These are phyloP conservation scores for Tetradesmus obliquus DNA, from an alignment of 139 green algal genomes.

Conservation along the genomic window DNA sequence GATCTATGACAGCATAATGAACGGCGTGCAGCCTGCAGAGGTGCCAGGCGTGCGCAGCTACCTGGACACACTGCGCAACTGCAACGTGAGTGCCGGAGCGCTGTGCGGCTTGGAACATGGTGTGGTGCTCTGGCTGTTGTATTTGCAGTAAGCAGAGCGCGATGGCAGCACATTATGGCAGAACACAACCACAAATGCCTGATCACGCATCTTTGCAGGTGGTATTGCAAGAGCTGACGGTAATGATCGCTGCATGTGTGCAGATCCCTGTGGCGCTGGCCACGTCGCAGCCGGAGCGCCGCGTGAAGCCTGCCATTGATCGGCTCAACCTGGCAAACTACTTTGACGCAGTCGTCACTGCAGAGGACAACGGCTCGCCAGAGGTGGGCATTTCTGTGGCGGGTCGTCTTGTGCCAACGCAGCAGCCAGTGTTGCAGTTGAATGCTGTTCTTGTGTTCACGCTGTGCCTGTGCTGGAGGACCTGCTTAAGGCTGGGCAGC, in stretches of 20 bases:
- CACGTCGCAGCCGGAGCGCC: conserved; percentile 65
- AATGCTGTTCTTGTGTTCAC: no score
- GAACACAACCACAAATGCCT: neutral
- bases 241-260: neutral
- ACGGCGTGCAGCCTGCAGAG: conserved; percentile 50
- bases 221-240: no score
- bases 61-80: conserved; percentile 79
- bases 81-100: conserved; percentile 51
- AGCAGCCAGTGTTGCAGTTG: no score
- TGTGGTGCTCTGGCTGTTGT: neutral
- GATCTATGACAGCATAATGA: conserved; percentile 72
- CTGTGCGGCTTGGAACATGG: neutral
- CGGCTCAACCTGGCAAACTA: conserved; percentile 59
- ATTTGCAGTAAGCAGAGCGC: neutral
- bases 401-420: no score
- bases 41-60: conserved; percentile 71
- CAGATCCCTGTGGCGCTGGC: conserved; percentile 85
- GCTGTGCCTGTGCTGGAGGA: no score
- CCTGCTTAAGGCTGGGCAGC: no score
- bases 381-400: neutral
- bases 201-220: neutral
- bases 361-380: conserved; percentile 61
- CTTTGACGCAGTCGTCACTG: conserved; percentile 86
- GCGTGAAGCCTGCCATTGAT: conserved; percentile 58
- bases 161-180: neutral